phyloP scores from a whole-genome alignment of 352 stramenopile species.

The Phytophthora pinifolia region DNA sequence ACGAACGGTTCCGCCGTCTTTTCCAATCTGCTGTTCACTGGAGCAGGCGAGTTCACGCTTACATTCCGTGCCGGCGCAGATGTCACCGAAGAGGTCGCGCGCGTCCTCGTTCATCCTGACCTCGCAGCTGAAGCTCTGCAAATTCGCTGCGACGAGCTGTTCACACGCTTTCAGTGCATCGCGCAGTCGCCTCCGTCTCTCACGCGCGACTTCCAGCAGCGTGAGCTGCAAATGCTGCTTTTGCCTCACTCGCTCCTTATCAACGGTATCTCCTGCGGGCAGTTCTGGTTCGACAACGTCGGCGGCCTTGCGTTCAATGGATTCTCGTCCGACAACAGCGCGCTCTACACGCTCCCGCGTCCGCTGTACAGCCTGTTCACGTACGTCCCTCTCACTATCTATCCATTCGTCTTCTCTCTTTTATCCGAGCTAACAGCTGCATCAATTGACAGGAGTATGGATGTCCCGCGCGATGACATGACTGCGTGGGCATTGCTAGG shows the following conservation, averaged over 20 bases:
- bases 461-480: conserved; percentile 46
- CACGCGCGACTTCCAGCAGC: background rate
- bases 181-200: background rate
- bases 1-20: conserved; percentile 45
- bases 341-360: conserved; percentile 43
- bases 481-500: conserved; percentile 48
- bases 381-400: conserved; percentile 31
- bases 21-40: conserved; percentile 37
- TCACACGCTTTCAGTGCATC: conserved; percentile 36
- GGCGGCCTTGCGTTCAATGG: conserved; percentile 33
- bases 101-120: conserved; percentile 45
- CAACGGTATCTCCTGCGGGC: conserved; percentile 33
- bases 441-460: conserved; percentile 23
- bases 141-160: conserved; percentile 34
- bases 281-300: conserved; percentile 39
- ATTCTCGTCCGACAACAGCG: conserved; percentile 1
- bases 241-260: conserved; percentile 24
- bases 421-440: background rate
- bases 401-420: conserved; percentile 1
- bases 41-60: conserved; percentile 44
- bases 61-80: conserved; percentile 26
- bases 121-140: conserved; percentile 18
- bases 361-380: conserved; percentile 56
- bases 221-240: conserved; percentile 26
- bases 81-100: conserved; percentile 38